Percentiles rank a stretch among this genome's conserved stretches.
Evolutionary conservation across 2,329 filamentous ascomycete genomes (phyloP).

Genomic region (Cladosporium austrohemisphaericum): DNA sequence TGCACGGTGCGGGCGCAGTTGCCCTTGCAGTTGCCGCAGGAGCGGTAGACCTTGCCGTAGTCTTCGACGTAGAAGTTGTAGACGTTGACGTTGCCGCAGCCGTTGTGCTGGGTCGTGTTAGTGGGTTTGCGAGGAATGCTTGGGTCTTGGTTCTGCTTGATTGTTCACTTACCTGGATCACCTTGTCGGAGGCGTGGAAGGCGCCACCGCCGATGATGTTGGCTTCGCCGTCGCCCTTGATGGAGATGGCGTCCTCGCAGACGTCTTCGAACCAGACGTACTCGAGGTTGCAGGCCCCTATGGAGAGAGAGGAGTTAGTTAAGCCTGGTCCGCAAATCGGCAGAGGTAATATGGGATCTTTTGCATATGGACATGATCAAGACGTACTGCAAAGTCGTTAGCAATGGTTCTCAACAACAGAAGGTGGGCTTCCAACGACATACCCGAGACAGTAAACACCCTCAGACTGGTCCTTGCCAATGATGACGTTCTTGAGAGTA

Average conservation of each 20-base stretch:
- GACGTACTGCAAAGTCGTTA: not conserved
- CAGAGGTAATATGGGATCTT: no score
- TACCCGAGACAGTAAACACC: conserved; percentile 50
- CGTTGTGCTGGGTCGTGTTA: conserved; percentile 19
- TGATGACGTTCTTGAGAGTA: conserved; percentile 52
- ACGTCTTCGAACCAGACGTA: conserved; percentile 49
- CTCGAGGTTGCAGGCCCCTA: no score
- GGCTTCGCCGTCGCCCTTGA: conserved; percentile 26
- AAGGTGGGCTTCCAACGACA: no score
- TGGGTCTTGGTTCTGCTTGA: no score
- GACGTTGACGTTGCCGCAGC: conserved; percentile 16
- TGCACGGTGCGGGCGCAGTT: conserved; percentile 11
- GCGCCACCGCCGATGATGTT: conserved; percentile 34
- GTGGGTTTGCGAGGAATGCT: no score
- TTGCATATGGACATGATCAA: not conserved
- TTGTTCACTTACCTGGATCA: no score
- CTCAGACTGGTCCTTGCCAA: conserved; percentile 50
- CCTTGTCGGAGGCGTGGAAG: conserved; percentile 13
- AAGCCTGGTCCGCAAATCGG: no score
- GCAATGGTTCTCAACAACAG: not conserved
- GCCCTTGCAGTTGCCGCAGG: conserved; percentile 7
- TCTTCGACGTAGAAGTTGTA: conserved; percentile 13
- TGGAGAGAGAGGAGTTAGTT: conserved; percentile 22
- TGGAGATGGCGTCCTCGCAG: conserved; percentile 32
- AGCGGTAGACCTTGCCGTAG: conserved; percentile 11